Conservation (phyloP, 108 stramenopile genomes). For the Skeletonema tropicum region DNA sequence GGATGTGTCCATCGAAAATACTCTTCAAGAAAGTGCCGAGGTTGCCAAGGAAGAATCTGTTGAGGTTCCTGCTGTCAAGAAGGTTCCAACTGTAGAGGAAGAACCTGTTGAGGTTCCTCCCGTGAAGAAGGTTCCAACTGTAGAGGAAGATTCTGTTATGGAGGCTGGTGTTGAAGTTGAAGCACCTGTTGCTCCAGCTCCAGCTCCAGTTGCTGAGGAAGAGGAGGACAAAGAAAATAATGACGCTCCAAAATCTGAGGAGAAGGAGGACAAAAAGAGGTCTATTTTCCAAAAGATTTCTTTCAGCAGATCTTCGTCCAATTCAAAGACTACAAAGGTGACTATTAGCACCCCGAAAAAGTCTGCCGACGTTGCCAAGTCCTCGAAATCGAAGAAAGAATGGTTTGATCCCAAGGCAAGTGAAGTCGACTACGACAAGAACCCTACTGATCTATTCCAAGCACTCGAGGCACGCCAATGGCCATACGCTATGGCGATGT, state of each 20-base stretch:
- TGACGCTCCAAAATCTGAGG: neutral
- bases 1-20: neutral
- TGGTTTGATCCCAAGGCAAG: slow-evolving; percentile 42
- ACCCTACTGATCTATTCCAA: slow-evolving; percentile 49
- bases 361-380: neutral
- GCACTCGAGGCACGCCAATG: slow-evolving; percentile 40
- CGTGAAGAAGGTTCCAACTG: neutral
- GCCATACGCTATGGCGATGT: slow-evolving; percentile 23
- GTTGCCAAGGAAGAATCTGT: neutral
- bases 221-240: slow-evolving; percentile 7
- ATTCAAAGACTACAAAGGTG: neutral
- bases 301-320: neutral
- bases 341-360: neutral
- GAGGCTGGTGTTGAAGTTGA: neutral
- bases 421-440: slow-evolving; percentile 47
- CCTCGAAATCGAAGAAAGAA: slow-evolving; percentile 18
- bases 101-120: neutral
- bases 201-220: neutral
- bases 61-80: neutral
- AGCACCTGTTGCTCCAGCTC: neutral
- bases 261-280: neutral
- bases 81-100: neutral
- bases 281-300: neutral
- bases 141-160: neutral
- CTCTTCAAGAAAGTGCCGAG: slow-evolving; percentile 5